Evolutionary conservation across 2,329 filamentous ascomycete genomes (phyloP).

Genomic region (Fonsecaea nubica): DNA sequence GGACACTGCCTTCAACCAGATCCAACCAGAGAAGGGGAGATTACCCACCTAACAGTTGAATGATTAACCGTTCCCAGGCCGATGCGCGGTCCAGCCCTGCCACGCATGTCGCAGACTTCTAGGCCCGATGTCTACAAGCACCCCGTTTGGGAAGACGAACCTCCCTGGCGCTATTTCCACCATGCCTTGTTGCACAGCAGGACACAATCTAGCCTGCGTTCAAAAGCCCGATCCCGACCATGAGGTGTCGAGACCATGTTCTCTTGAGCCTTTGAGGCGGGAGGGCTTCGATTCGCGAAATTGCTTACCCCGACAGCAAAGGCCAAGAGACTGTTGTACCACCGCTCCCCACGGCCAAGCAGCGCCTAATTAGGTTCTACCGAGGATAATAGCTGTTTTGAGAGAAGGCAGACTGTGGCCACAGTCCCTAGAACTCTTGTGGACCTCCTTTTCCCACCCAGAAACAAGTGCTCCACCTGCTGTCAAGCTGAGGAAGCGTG

Average conservation of each 20-base stretch:
- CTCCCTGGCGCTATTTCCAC: neutral
- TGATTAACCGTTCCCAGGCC: neutral
- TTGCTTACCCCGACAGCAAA: neutral
- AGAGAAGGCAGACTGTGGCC: neutral
- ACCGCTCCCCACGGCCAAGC: neutral
- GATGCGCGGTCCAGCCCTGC: neutral
- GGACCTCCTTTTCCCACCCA: neutral
- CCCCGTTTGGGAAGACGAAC: neutral
- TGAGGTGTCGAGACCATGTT: neutral
- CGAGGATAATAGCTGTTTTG: constrained; percentile 1
- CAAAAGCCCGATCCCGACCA: neutral
- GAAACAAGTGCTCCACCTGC: neutral
- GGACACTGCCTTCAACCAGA: neutral
- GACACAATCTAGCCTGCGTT: neutral
- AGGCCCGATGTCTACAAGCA: neutral
- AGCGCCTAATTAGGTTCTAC: neutral
- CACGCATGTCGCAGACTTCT: neutral
- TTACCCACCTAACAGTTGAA: neutral
- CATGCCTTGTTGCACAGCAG: neutral
- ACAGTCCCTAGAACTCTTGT: neutral
- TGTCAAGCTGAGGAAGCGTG: neutral
- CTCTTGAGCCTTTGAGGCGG: neutral
- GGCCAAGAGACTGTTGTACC: neutral
- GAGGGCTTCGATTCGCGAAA: neutral
- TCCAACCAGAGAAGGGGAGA: neutral